These are phyloP conservation scores for Mycena belliarum DNA, from an alignment of 768 basidiomycete species.

Conservation along the genomic window DNA sequence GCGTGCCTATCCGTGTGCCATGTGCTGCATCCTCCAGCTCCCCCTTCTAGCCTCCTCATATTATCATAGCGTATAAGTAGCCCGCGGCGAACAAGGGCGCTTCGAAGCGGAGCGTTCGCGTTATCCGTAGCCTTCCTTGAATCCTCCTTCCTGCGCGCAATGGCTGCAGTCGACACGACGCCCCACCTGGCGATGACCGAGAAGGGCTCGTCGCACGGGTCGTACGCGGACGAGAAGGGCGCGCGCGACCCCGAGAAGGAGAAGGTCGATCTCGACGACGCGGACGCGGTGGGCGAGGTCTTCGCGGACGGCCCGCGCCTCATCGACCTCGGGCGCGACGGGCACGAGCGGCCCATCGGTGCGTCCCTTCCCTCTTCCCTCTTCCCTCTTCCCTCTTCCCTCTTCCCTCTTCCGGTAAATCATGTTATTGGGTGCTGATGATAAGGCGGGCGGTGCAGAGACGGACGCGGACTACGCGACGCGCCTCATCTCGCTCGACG, in stretches of 20 bases:
- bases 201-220: constrained; percentile 10
- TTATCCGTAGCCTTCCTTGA: constrained; percentile 5
- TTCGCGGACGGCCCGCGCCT: constrained; percentile 29
- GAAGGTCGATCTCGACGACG: constrained; percentile 14
- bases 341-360: constrained; percentile 42
- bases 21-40: no score
- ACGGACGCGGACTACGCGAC: constrained; percentile 38
- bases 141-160: constrained; percentile 13
- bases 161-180: constrained; percentile 16
- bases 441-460: no score
- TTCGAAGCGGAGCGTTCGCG: no score
- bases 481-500: constrained; percentile 41
- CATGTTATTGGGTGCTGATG: no score
- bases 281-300: constrained; percentile 26
- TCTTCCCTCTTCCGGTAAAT: no score
- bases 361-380: no score
- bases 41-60: no score
- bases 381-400: no score
- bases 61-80: no score
- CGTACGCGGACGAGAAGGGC: constrained; percentile 17
- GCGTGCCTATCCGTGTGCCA: no score
- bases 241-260: constrained; percentile 6
- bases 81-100: no score
- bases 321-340: constrained; percentile 38
- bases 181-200: constrained; percentile 15